Percentiles rank a stretch among this genome's conserved stretches.
Evolutionary conservation across 2,329 filamentous ascomycete species (phyloP).

Genomic region (Torrubiellomyces zombiae): DNA sequence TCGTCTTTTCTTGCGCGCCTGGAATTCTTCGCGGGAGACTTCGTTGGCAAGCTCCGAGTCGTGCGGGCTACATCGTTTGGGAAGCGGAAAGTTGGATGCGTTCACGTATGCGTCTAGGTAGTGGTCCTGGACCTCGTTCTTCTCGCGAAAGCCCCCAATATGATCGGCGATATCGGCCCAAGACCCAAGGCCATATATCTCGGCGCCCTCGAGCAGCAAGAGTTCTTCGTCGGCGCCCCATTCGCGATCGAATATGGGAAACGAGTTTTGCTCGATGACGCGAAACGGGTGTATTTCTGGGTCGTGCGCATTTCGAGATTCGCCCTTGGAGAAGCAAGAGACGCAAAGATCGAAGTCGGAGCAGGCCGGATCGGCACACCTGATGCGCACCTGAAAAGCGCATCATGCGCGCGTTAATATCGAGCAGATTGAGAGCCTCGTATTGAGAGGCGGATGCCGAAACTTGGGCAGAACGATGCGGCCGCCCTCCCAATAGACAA

Average conservation of each 20-base stretch:
- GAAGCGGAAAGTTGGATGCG: constrained; percentile 69
- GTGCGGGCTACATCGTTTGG: constrained; percentile 66
- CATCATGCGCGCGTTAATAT: too few relatives aligned
- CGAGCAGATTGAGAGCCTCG: too few relatives aligned
- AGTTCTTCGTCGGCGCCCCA: constrained; percentile 97
- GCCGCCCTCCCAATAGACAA: too few relatives aligned
- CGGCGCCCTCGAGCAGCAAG: constrained; percentile 80
- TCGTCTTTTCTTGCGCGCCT: constrained; percentile 75
- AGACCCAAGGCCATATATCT: constrained; percentile 89
- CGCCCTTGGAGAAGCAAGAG: constrained; percentile 75
- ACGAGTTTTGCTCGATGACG: constrained; percentile 96
- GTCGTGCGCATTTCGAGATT: constrained; percentile 68
- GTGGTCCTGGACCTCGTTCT: constrained; percentile 90
- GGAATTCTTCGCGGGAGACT: constrained; percentile 82
- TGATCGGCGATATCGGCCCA: constrained; percentile 98
- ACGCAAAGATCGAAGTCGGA: constrained; percentile 96
- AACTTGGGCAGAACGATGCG: too few relatives aligned
- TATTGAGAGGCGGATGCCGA: too few relatives aligned
- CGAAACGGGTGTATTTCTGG: constrained; percentile 75
- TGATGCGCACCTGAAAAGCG: constrained; percentile 63
- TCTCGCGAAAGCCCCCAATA: constrained; percentile 85
- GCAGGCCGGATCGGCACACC: constrained; percentile 69
- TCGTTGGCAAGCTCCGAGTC: constrained; percentile 65
- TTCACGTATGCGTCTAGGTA: constrained; percentile 81
- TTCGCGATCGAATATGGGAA: constrained; percentile 85